Conservation (phyloP, 352 stramenopile genomes). For the Thalassiosira mediterranea region DNA sequence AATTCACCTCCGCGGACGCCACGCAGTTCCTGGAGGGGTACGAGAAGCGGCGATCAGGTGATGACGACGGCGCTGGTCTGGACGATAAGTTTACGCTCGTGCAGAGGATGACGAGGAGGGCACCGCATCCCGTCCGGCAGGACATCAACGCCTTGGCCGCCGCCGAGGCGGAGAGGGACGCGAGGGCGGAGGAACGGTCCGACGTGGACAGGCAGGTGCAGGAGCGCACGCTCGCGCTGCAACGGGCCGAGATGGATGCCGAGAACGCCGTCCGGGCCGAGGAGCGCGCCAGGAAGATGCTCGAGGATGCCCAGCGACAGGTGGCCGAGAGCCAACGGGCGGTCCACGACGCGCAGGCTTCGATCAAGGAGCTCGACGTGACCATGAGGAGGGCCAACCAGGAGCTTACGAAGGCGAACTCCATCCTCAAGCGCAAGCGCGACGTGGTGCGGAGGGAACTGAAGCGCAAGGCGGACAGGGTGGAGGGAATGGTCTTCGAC, state of each 20-base stretch:
- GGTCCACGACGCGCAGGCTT: conserved; percentile 31
- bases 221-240: conserved; percentile 8
- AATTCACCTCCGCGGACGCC: conserved; percentile 41
- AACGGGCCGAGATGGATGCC: conserved; percentile 17
- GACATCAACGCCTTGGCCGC: conserved; percentile 43
- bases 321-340: conserved; percentile 24
- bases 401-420: conserved; percentile 33
- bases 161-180: conserved; percentile 30
- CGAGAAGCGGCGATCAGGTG: background rate
- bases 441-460: conserved; percentile 44
- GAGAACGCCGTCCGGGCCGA: conserved; percentile 22
- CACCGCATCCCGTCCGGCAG: conserved; percentile 30
- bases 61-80: background rate
- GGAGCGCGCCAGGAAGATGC: conserved; percentile 23
- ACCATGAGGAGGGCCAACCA: conserved; percentile 32
- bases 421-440: conserved; percentile 30
- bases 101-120: conserved; percentile 40
- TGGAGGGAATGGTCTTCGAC: conserved; percentile 19
- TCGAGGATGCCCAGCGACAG: conserved; percentile 34
- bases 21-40: conserved; percentile 40
- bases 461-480: conserved; percentile 37
- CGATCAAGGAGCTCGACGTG: conserved; percentile 17
- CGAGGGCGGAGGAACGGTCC: conserved; percentile 22
- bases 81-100: conserved; percentile 31
- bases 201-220: conserved; percentile 20